phyloP scores from a whole-genome alignment of 2,329 filamentous ascomycete genomes.

The Xylaria sp. region DNA sequence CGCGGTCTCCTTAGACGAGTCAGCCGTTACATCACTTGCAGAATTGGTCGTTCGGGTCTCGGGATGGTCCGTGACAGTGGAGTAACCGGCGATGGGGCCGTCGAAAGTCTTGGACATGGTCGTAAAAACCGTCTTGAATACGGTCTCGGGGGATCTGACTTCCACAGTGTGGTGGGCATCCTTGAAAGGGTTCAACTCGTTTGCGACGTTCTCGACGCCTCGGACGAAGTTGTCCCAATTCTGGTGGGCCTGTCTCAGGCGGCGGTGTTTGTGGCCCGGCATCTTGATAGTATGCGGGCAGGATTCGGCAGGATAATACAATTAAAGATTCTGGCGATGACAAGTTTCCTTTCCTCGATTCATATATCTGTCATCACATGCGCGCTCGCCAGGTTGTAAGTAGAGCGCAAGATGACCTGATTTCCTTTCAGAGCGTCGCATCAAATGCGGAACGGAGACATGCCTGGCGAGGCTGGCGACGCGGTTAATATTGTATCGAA shows the following conservation, averaged over 20 bases:
- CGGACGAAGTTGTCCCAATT: constrained; percentile 26
- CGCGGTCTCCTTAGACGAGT: constrained; percentile 10
- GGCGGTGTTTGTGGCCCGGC: constrained; percentile 26
- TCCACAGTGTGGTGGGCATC: constrained; percentile 18
- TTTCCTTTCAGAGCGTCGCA: not conserved
- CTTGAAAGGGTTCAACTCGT: constrained; percentile 26
- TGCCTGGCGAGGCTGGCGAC: not conserved
- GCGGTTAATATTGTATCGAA: not conserved
- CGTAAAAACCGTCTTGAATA: constrained; percentile 38
- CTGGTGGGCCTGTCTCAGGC: constrained; percentile 22
- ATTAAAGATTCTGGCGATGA: not conserved
- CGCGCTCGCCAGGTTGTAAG: not conserved
- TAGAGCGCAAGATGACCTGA: not conserved
- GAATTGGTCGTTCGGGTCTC: constrained; percentile 16
- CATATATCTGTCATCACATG: constrained; percentile 4
- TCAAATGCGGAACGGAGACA: not conserved
- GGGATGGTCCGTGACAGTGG: constrained; percentile 32
- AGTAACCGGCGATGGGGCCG: constrained; percentile 40
- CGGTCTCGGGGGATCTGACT: constrained; percentile 27
- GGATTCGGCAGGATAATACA: not conserved
- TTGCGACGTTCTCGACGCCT: constrained; percentile 29
- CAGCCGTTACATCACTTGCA: constrained; percentile 8
- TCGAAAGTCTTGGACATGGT: constrained; percentile 39
- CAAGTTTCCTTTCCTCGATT: constrained; percentile 3
- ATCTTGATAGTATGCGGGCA: constrained; percentile 4